A percentile compares a stretch with the other conserved stretches of the same genome.
Evolutionary conservation across 192 early-diverging fungal genomes (phyloP).

Genomic region (Glomus cerebriforme): DNA sequence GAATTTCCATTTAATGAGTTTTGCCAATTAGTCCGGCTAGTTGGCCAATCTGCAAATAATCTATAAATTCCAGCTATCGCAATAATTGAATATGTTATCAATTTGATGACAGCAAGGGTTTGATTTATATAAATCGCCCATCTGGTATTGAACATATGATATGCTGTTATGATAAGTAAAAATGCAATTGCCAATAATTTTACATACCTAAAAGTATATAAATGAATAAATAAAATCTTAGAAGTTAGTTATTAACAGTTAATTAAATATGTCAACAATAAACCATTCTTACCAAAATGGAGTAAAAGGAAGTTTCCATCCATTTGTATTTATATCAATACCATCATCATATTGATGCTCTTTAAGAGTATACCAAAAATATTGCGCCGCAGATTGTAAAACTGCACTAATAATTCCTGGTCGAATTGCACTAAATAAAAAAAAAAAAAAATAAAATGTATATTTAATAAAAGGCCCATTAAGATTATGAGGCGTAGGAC

Average conservation of each 20-base stretch:
- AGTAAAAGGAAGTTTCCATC: not conserved
- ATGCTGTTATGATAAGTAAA: not conserved
- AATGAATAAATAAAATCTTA: not conserved
- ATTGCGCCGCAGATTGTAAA: too few species aligned
- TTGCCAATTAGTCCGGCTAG: not conserved
- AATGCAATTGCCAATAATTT: not conserved
- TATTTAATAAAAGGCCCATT: too few species aligned
- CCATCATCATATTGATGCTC: not conserved
- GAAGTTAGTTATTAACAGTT: too few species aligned
- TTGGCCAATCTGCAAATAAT: not conserved
- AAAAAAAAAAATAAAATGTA: too few species aligned
- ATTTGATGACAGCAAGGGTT: not conserved
- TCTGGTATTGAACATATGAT: not conserved
- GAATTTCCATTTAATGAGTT: not conserved
- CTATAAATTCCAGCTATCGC: not conserved
- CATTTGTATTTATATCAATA: not conserved
- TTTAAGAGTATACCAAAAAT: not conserved
- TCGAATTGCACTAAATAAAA: too few species aligned
- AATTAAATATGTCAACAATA: not conserved
- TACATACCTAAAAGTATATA: not conserved
- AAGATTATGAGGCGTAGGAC: too few species aligned
- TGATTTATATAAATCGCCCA: not conserved
- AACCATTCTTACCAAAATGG: not conserved
- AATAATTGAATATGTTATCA: not conserved
- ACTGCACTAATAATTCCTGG: too few species aligned